Base-by-base conservation (phyloP, 164 flowering plant genomes). In the Stephania japonica region DNA sequence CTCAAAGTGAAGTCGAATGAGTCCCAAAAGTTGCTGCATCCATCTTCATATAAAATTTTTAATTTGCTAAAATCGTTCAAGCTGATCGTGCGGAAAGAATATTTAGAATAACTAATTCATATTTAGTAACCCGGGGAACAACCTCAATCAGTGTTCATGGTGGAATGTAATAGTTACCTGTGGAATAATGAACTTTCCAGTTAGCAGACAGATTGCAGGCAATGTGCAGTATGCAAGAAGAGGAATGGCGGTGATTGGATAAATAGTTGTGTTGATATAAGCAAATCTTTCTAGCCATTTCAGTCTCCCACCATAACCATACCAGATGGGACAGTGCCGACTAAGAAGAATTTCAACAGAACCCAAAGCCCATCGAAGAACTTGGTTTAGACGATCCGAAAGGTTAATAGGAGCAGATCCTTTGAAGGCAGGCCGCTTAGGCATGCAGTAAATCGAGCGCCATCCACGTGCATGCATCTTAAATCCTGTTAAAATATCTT, bases 201-300 rank as follows among this genome's bases (percentile, higher is more conserved):
- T 72, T 61, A 72, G 75, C 43, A 72, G 43, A 65, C 75, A 72
- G 26, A 72, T 68, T 42, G 75, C 75, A 14, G 75, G 75, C 59
- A 72, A 43, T 38, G 75, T 72, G 65, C 75, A 72, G 47, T 72
- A 72, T 24, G 69, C 68, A 27, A 72, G 75, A 24, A 72, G 75
- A 65, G 75, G 75, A 26, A 72, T 72, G 25, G 75, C 56, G 16
- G 75, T 72, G 27, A 72, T 72, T 16, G 75, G 75, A 42, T 72
- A 72, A 65, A 72, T 72, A 42, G 75, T 73, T 23, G 75, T 73
- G 69, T 73, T 73, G 50, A 73, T 73, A 65, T 73, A 73, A 25
- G 75, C 75, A 49, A 73, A 73, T 73, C 75, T 73, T 69, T 73
- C 75, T 3, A 73, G 69, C 75, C 75, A 73, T 65, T 73, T 73